These are phyloP conservation scores for Exophiala bonariae DNA, from an alignment of 2,329 filamentous ascomycete species.

Conservation along the genomic window DNA sequence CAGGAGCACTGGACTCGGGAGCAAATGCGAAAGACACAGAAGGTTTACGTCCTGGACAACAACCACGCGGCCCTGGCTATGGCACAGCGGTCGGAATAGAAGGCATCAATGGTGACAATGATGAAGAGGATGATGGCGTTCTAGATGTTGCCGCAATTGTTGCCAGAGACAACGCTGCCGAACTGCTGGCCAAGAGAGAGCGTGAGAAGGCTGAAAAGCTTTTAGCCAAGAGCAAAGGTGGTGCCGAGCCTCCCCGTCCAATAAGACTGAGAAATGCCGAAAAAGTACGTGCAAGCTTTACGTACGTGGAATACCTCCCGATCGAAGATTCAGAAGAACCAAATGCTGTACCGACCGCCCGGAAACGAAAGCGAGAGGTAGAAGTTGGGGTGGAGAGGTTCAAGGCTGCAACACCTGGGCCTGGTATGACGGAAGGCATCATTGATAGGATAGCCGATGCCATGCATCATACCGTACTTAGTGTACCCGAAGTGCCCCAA, in stretches of 20 bases:
- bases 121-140: slow-evolving; percentile 63
- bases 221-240: slow-evolving; percentile 52
- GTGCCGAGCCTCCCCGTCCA: slow-evolving; percentile 48
- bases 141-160: slow-evolving; percentile 67
- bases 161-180: slow-evolving; percentile 61
- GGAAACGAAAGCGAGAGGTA: slow-evolving; percentile 53
- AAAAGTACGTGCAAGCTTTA: slow-evolving; percentile 58
- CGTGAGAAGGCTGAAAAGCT: slow-evolving; percentile 61
- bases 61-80: slow-evolving; percentile 54
- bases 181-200: slow-evolving; percentile 63
- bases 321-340: slow-evolving; percentile 52
- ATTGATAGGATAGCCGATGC: slow-evolving; percentile 81
- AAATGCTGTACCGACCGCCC: slow-evolving; percentile 52
- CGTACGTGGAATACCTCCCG: slow-evolving; percentile 60
- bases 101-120: slow-evolving; percentile 40
- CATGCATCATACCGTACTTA: slow-evolving; percentile 79
- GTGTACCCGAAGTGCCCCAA: slow-evolving; percentile 80
- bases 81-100: slow-evolving; percentile 57
- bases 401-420: slow-evolving; percentile 50
- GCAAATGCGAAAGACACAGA: slow-evolving; percentile 38
- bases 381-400: slow-evolving; percentile 65
- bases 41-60: slow-evolving; percentile 42
- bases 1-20: slow-evolving; percentile 50
- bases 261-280: slow-evolving; percentile 59
- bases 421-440: slow-evolving; percentile 57